A percentile compares a stretch with the other conserved stretches of the same genome.
These are phyloP conservation scores for Trypethelium eluteriae DNA, from an alignment of 495 filamentous ascomycete genomes.

Conservation along the genomic window DNA sequence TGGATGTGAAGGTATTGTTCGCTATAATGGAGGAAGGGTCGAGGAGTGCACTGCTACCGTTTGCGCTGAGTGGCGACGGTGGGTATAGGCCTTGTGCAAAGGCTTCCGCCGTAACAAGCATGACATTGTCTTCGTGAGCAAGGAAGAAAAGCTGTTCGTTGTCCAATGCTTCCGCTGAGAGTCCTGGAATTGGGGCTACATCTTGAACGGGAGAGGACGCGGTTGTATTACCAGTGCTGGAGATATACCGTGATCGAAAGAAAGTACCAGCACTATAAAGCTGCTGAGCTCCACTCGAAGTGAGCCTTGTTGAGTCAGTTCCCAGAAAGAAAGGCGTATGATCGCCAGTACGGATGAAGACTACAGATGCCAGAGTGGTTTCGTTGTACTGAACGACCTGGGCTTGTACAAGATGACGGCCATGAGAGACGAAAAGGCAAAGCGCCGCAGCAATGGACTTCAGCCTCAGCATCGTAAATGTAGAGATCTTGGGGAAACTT, in stretches of 20 bases:
- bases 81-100: conserved; percentile 82
- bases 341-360: conserved; percentile 69
- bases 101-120: conserved; percentile 56
- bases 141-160: conserved; percentile 42
- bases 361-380: conserved; percentile 58
- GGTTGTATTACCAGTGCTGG: conserved; percentile 26
- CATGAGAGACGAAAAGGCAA: neutral
- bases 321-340: conserved; percentile 52
- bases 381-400: conserved; percentile 9
- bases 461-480: neutral
- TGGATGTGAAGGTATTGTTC: conserved; percentile 49
- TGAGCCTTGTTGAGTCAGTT: conserved; percentile 46
- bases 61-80: conserved; percentile 43
- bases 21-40: conserved; percentile 43
- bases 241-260: conserved; percentile 27
- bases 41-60: conserved; percentile 32
- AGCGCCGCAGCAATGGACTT: neutral
- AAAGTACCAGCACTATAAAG: conserved; percentile 50
- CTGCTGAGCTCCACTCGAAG: conserved; percentile 61
- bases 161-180: conserved; percentile 42
- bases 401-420: neutral
- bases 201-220: conserved; percentile 15
- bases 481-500: neutral
- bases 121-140: conserved; percentile 44
- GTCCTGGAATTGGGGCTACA: conserved; percentile 35